A percentile compares a stretch with the other conserved stretches of the same genome.
Conservation (phyloP, 371 early-diverging fungal genomes). For the Mucor saturninus region DNA sequence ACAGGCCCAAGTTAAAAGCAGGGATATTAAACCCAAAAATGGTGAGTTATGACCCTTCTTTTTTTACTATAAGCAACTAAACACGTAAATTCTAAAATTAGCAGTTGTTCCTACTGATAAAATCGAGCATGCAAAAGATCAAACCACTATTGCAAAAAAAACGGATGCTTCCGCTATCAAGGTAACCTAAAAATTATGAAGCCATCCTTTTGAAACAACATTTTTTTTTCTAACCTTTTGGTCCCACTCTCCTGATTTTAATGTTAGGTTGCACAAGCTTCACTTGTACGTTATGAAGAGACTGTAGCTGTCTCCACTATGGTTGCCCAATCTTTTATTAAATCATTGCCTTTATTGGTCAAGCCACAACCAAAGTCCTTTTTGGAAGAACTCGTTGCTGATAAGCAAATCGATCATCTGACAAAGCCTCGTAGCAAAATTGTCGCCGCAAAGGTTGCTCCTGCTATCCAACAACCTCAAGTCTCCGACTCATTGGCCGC, state of each 20-base stretch:
- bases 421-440: not conserved
- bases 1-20: not conserved
- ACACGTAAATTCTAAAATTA: not conserved
- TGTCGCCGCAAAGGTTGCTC: not conserved
- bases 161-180: not conserved
- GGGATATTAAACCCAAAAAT: not conserved
- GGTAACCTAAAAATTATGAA: constrained; percentile 3
- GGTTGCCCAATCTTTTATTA: constrained; percentile 1
- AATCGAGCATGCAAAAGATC: too few relatives aligned
- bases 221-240: too few relatives aligned
- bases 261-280: constrained; percentile 1
- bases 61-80: not conserved
- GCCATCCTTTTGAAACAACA: not conserved
- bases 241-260: not conserved
- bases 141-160: too few relatives aligned
- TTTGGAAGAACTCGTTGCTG: not conserved
- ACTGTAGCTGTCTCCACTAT: not conserved
- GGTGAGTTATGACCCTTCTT: not conserved
- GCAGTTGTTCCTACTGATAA: too few relatives aligned
- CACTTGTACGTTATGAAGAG: not conserved
- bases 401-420: not conserved
- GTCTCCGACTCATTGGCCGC: not conserved
- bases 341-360: not conserved
- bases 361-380: not conserved
- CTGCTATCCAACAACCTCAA: not conserved